Evolutionary conservation across 495 filamentous ascomycete genomes (phyloP).

Genomic region (Penicillium manginii): DNA sequence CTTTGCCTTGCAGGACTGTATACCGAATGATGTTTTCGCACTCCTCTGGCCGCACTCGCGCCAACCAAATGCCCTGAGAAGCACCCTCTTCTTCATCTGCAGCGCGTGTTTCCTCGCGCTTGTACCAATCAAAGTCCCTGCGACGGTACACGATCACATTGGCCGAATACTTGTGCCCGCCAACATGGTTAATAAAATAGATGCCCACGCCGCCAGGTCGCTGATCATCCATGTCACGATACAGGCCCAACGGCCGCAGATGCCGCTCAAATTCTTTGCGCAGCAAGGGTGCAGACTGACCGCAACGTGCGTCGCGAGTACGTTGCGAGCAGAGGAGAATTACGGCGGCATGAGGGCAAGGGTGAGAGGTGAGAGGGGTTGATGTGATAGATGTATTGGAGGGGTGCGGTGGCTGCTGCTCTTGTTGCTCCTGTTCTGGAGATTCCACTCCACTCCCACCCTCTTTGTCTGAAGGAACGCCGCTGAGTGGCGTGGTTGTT

Average conservation of each 20-base stretch:
- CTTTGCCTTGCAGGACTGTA: constrained; percentile 90
- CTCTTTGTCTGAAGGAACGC: constrained; percentile 12
- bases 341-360: constrained; percentile 79
- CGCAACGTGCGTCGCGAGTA: constrained; percentile 92
- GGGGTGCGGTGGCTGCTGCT: constrained; percentile 23
- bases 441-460: constrained; percentile 10
- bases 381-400: constrained; percentile 34
- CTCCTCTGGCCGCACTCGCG: constrained; percentile 84
- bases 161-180: constrained; percentile 86
- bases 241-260: constrained; percentile 79
- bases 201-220: constrained; percentile 88
- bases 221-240: constrained; percentile 84
- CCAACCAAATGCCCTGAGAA: constrained; percentile 92
- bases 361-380: constrained; percentile 64
- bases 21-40: constrained; percentile 91
- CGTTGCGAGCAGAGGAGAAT: constrained; percentile 93
- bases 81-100: constrained; percentile 59
- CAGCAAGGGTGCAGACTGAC: constrained; percentile 87
- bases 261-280: constrained; percentile 87
- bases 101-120: constrained; percentile 31
- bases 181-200: constrained; percentile 94
- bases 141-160: constrained; percentile 90
- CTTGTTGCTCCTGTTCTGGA: constrained; percentile 2
- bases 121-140: constrained; percentile 58
- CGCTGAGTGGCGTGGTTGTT: constrained; percentile 68